A percentile compares a stretch with the other conserved stretches of the same genome.
Conservation (phyloP, 768 basidiomycete genomes). For the Mycena leptocephala region DNA sequence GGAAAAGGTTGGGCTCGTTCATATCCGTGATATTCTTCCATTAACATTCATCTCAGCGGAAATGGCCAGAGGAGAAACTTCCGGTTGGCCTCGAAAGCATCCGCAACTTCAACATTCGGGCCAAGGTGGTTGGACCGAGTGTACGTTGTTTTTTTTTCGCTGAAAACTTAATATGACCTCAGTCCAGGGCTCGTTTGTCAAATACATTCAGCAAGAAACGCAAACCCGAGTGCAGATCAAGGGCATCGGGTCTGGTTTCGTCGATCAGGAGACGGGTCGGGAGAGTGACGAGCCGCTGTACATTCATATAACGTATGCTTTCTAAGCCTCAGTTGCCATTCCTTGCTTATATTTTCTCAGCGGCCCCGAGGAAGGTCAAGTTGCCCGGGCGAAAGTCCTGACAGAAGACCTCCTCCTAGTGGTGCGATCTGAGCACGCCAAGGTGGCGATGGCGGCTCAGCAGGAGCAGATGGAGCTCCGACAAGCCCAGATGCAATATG, state of each 20-base stretch:
- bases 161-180: neutral
- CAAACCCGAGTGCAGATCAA: slow-evolving; percentile 98
- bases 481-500: slow-evolving; percentile 87
- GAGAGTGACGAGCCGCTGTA: slow-evolving; percentile 89
- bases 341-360: slow-evolving; percentile 40
- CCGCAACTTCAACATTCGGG: slow-evolving; percentile 97
- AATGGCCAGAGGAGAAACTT: slow-evolving; percentile 99
- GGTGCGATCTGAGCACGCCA: slow-evolving; percentile 90
- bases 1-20: slow-evolving; percentile 68
- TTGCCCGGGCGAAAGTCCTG: slow-evolving; percentile 88
- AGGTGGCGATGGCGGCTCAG: slow-evolving; percentile 75
- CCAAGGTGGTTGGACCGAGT: slow-evolving; percentile 96
- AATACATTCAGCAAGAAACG: slow-evolving; percentile 98
- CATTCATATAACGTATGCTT: slow-evolving; percentile 80
- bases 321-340: slow-evolving; percentile 35
- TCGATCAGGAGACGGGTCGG: slow-evolving; percentile 89
- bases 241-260: slow-evolving; percentile 94
- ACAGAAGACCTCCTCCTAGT: slow-evolving; percentile 93
- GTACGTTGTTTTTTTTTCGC: slow-evolving; percentile 58
- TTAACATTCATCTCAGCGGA: slow-evolving; percentile 67
- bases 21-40: neutral
- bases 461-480: slow-evolving; percentile 93
- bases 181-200: slow-evolving; percentile 92
- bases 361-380: slow-evolving; percentile 91
- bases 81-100: slow-evolving; percentile 91